Base-by-base conservation (phyloP, 306 rosid genomes). In the Acacia crassicarpa region DNA sequence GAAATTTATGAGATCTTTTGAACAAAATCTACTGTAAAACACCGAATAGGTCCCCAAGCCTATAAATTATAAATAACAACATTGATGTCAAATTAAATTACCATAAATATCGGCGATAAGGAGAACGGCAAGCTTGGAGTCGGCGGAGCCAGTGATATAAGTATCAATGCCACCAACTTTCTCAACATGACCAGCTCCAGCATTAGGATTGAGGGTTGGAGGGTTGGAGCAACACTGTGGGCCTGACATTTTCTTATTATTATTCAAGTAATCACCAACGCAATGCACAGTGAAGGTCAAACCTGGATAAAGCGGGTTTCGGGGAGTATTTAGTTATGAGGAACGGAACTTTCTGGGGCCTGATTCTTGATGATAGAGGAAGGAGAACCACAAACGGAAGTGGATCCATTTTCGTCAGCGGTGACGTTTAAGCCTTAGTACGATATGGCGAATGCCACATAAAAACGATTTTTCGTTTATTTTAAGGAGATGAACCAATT, bases 191-290 rank as follows among this genome's bases (percentile, higher is more conserved):
- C 97, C 97, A 43, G 30, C 56, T 72, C 98, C 98, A 8, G 73
- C 40, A 73, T 0, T 83, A 0, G 95, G 88, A 74, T 91, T 73
- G 41, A 94, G 86, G 2, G 72, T 83, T 9, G 97, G 97, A 58
- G 98, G 94, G 76, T 90, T 87, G 38, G 92, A 86, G 80, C 98
- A 93, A 72, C 98, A 91, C 40, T 84, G 79, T 9, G 88, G 65
- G 0, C 96, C 90, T 38, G 98, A 61, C 98, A 93, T 93, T 27
- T 27, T 8, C 13, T 45, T 23, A 10, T 77, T 72, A 25, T 46
- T 13, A 35, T 8, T 11, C 30, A 17, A 13, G 67, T 4, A n/a
- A 41, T 12, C 33, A 69, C 10, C 2, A 41, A 11, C 54, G n/a
- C 33, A 20, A 43, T 22, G 15, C 27, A n/a, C 6, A 3, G 27